Base-by-base conservation (phyloP, 352 stramenopile species). In the Phytophthora fragariae region DNA sequence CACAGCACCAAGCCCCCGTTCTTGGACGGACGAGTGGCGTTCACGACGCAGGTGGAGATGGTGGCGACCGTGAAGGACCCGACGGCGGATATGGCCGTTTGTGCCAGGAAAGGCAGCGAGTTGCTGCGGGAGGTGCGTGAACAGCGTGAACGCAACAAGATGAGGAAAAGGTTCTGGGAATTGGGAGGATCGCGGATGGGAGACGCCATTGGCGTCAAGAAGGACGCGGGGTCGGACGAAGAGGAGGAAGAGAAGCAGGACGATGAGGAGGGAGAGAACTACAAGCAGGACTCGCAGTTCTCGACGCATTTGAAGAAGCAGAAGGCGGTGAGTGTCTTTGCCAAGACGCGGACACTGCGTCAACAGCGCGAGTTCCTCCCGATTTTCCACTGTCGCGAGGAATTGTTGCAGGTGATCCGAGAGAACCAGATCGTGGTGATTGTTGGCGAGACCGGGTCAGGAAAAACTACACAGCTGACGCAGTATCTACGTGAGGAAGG, bases 361-460 rank as follows among this genome's bases (percentile, higher is more conserved):
- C 89, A 99, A 65, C 98, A 99, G 77, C 89, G 98, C 1, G 92
- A 98, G 67, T 99, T 97, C 69, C 83, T 99, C 6, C 98, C 98
- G 0, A 98, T 99, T 47, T 99, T 94, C 81, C 93, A 85, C 86
- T 99, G 77, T 37, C 92, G 97, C 6, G 94, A 99, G 29, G 97
- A 99, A 65, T 77, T 99, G 31, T 63, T 99, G 41, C 93, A 98
- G 53, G 93, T 99, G 15, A 97, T 99, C 62, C 89, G 97, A 31
- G 98, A 99, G 74, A 99, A 99, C 76, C 94, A 98, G 73, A 95
- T 99, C 66, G 94, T 99, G 9, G 97, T 99, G 62, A 98, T 99
- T 75, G 97, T 99, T 9, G 98, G 98, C 27, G 98, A 99, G 76
- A 99, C 98, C 5, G 97, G 98, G 21, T 98, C 89, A 4, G 95